A percentile compares a stretch with the other conserved stretches of the same genome.
Evolutionary conservation across 2,329 filamentous ascomycete genomes (phyloP).

Genomic region (Cladosporium sp.): DNA sequence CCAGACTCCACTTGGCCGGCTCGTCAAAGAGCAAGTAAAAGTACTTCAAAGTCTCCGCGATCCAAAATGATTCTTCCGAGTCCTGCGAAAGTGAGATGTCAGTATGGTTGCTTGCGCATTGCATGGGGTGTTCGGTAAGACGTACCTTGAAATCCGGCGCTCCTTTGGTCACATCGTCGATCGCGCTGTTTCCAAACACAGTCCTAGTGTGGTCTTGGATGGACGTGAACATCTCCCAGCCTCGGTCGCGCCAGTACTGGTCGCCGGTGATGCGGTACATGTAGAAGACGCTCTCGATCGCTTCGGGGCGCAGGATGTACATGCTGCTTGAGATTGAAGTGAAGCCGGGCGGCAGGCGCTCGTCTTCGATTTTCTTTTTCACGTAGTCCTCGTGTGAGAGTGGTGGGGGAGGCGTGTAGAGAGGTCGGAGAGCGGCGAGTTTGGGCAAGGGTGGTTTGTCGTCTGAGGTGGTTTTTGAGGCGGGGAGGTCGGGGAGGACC

Average conservation of each 20-base stretch:
- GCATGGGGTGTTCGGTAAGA: too few relatives aligned
- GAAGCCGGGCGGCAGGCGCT: conserved; percentile 39
- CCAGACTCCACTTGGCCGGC: conserved; percentile 60
- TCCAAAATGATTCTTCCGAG: conserved; percentile 21
- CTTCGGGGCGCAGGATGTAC: conserved; percentile 60
- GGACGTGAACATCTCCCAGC: conserved; percentile 78
- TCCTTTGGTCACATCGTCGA: conserved; percentile 56
- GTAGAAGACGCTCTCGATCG: conserved; percentile 83
- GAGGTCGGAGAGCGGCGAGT: conserved; percentile 12
- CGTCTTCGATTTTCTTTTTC: conserved; percentile 32
- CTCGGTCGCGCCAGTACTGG: conserved; percentile 67
- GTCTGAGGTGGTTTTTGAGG: conserved; percentile 4
- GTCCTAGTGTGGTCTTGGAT: conserved; percentile 64
- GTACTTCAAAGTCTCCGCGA: conserved; percentile 87
- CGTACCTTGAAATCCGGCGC: conserved; percentile 37
- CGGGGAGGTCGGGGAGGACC: conserved; percentile 6
- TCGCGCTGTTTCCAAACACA: conserved; percentile 63
- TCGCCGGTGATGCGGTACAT: conserved; percentile 88
- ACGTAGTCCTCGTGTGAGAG: conserved; percentile 29
- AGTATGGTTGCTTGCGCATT: too few relatives aligned
- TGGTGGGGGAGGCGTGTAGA: conserved; percentile 25
- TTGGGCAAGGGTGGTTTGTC: conserved; percentile 10
- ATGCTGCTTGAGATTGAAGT: conserved; percentile 33
- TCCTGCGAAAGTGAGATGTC: conserved; percentile 1
- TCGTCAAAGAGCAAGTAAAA: conserved; percentile 78